Conservation (phyloP, 192 early-diverging fungal genomes). For the Haplosporangium gracile region DNA sequence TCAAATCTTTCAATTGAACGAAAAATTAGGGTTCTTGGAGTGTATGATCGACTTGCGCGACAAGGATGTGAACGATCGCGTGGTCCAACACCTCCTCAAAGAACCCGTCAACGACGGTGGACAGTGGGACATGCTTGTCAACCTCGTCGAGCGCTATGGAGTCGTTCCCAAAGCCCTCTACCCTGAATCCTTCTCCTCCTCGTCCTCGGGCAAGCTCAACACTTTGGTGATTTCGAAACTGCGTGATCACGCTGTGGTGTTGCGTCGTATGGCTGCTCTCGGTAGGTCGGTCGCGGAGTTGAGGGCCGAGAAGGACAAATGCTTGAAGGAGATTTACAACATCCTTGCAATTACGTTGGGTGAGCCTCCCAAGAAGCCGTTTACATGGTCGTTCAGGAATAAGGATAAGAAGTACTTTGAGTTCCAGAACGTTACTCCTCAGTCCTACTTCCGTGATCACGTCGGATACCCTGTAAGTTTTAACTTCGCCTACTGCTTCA, state of each 20-base stretch:
- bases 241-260: slow-evolving; percentile 74
- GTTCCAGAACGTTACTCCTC: slow-evolving; percentile 69
- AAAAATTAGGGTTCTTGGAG: slow-evolving; percentile 72
- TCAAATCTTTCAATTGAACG: neutral
- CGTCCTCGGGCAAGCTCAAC: slow-evolving; percentile 71
- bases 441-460: slow-evolving; percentile 71
- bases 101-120: slow-evolving; percentile 80
- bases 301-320: slow-evolving; percentile 66
- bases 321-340: slow-evolving; percentile 77
- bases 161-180: slow-evolving; percentile 76
- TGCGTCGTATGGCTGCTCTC: slow-evolving; percentile 65
- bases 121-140: slow-evolving; percentile 86
- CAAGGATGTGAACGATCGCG: slow-evolving; percentile 71
- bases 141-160: slow-evolving; percentile 81
- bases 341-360: slow-evolving; percentile 80
- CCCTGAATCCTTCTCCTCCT: slow-evolving; percentile 76
- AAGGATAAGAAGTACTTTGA: slow-evolving; percentile 78
- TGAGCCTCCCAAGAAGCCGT: slow-evolving; percentile 72
- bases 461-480: slow-evolving; percentile 65
- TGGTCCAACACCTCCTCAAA: slow-evolving; percentile 77
- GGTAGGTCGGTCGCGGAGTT: slow-evolving; percentile 60
- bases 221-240: slow-evolving; percentile 72
- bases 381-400: slow-evolving; percentile 78
- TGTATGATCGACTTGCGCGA: slow-evolving; percentile 77
- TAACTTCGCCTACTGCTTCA: neutral